A percentile compares a stretch with the other conserved stretches of the same genome.
These are phyloP conservation scores for Neurospora crassa DNA, from an alignment of 2,329 filamentous ascomycete species.

Conservation along the genomic window DNA sequence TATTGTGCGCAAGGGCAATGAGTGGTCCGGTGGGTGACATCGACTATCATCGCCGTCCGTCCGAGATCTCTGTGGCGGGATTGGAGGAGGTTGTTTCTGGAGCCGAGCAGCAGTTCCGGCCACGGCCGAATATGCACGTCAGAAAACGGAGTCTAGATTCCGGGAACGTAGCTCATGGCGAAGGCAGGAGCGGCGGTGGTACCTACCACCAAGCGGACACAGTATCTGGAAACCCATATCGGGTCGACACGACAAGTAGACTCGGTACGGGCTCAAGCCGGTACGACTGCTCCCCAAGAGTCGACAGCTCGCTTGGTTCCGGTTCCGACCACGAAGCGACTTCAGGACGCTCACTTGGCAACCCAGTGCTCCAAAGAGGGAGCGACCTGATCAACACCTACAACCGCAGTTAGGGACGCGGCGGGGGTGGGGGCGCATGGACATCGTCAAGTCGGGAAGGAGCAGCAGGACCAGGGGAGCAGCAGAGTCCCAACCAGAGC, in stretches of 20 bases:
- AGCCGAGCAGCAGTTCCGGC: not conserved
- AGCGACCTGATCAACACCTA: not conserved
- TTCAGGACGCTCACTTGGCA: not conserved
- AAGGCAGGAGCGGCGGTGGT: not conserved
- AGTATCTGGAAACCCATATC: not conserved
- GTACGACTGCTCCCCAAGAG: not conserved
- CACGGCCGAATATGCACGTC: not conserved
- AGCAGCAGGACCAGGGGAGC: not conserved
- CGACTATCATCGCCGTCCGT: not conserved
- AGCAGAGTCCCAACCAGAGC: not conserved
- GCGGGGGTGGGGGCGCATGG: not conserved
- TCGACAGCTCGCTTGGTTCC: not conserved
- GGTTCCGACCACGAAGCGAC: not conserved
- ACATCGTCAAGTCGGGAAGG: not conserved
- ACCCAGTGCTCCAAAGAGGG: not conserved
- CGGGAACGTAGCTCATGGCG: not conserved
- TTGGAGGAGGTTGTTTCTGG: not conserved
- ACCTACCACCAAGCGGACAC: not conserved
- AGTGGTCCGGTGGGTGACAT: not conserved
- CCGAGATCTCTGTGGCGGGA: not conserved
- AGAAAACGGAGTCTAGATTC: not conserved
- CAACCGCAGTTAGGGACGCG: conserved; percentile 10
- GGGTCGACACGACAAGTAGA: not conserved
- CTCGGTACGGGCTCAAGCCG: not conserved
- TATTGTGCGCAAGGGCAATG: conserved; percentile 1